These are phyloP conservation scores for Cryptococcus neoformans DNA, from an alignment of 1,284 basidiomycete species.

Conservation along the genomic window DNA sequence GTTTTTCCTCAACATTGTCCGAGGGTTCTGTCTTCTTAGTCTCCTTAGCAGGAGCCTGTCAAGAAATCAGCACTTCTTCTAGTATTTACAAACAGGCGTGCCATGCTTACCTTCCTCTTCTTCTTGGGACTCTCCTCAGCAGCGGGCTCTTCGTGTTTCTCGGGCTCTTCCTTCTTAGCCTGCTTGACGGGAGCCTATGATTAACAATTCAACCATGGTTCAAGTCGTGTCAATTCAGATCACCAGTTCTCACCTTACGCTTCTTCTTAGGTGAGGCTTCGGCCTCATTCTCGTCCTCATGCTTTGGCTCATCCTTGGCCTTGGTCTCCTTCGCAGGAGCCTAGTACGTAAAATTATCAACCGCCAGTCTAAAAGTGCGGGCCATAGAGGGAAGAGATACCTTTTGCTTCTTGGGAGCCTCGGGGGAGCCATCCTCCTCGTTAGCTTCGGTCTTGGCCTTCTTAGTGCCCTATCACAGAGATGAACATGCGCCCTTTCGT, in stretches of 20 bases:
- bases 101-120: conserved; percentile 3
- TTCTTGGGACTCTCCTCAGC: conserved; percentile 6
- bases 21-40: conserved; percentile 19
- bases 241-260: not conserved
- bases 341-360: not conserved
- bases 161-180: conserved; percentile 13
- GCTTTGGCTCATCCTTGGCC: conserved; percentile 8
- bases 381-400: not conserved
- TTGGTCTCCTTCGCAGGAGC: conserved; percentile 12
- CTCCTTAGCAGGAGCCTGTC: conserved; percentile 1
- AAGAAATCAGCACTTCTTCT: not conserved
- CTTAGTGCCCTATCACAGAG: conserved; percentile 3
- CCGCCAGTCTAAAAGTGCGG: not conserved
- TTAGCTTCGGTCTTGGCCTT: conserved; percentile 16
- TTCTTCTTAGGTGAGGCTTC: conserved; percentile 2
- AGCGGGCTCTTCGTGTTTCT: conserved; percentile 3
- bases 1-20: conserved; percentile 22
- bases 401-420: conserved; percentile 6
- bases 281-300: conserved; percentile 3
- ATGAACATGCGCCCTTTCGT: no score
- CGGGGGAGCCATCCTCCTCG: conserved; percentile 7
- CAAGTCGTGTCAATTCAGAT: not conserved
- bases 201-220: not conserved
- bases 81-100: not conserved
- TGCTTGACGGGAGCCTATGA: conserved; percentile 9